phyloP scores from a whole-genome alignment of 257 asterid genomes.

The Solanum okadae region DNA sequence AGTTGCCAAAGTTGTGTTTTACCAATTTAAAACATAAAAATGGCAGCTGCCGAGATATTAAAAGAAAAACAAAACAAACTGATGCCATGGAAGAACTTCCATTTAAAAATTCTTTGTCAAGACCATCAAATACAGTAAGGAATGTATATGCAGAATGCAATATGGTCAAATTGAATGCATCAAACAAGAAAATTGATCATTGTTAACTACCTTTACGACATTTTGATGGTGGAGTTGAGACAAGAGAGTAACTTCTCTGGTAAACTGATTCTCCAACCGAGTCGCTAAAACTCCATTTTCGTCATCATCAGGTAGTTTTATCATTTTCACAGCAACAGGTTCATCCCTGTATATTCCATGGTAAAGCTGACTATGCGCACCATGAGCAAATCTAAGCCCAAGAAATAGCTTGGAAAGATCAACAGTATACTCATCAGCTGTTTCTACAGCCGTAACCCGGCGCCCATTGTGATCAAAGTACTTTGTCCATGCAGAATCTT shows the following conservation, averaged over 20 bases:
- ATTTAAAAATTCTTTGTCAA: not conserved
- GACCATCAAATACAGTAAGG: not conserved
- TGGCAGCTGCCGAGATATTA: not conserved
- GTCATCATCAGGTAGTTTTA: constrained; percentile 27
- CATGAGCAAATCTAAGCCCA: constrained; percentile 34
- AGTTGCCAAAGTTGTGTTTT: not conserved
- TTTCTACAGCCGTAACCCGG: constrained; percentile 23
- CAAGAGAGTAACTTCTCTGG: constrained; percentile 25
- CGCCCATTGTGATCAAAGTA: constrained; percentile 28
- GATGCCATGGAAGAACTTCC: not conserved
- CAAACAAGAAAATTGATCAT: not conserved
- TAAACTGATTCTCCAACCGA: constrained; percentile 30
- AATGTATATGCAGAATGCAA: not conserved
- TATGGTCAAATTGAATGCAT: not conserved
- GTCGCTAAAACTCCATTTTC: constrained; percentile 14
- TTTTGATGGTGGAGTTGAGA: constrained; percentile 35
- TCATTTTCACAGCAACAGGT: constrained; percentile 36
- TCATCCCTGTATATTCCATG: constrained; percentile 30
- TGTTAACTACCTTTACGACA: constrained; percentile 18
- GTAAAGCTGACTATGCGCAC: constrained; percentile 41
- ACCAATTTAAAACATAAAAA: not conserved
- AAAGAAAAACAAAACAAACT: not conserved
- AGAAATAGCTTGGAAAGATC: constrained; percentile 33
- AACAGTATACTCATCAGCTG: constrained; percentile 16
- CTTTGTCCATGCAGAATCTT: constrained; percentile 29